Evolutionary conservation across 768 basidiomycete species (phyloP).

Genomic region (Sistotremastrum suecicum): DNA sequence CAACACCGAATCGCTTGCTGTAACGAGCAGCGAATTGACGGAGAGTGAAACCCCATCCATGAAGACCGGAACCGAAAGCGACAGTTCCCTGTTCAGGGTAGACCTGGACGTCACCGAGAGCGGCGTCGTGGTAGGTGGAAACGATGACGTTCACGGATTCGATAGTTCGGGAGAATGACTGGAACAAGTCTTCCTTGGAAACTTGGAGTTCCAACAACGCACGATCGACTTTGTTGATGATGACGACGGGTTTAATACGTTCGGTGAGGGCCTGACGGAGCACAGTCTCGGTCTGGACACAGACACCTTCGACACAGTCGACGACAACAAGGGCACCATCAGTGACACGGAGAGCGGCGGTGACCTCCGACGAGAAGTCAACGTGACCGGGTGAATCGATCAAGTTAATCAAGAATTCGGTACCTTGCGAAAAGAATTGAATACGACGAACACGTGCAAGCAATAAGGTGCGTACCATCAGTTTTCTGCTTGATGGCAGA

Average conservation of each 20-base stretch:
- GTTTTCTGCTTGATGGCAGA: conserved; percentile 87
- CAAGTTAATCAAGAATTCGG: conserved; percentile 98
- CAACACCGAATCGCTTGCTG: conserved; percentile 97
- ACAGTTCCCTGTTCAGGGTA: conserved; percentile 98
- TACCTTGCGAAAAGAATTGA: conserved; percentile 31
- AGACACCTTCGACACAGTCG: conserved; percentile 98
- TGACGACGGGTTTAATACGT: conserved; percentile 98
- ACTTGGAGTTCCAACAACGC: conserved; percentile 98
- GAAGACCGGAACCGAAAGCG: conserved; percentile 97
- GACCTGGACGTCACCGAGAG: conserved; percentile 96
- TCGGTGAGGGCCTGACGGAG: conserved; percentile 93
- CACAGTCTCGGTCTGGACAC: conserved; percentile 99
- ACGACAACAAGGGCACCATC: conserved; percentile 99
- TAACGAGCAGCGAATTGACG: conserved; percentile 93
- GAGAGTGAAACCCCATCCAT: conserved; percentile 99
- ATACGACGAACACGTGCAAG: conserved; percentile 5
- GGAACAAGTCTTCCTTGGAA: conserved; percentile 91
- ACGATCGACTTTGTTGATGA: conserved; percentile 99
- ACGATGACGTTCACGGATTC: conserved; percentile 98
- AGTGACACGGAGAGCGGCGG: conserved; percentile 98
- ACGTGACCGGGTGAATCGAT: conserved; percentile 99
- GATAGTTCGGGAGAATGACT: conserved; percentile 94
- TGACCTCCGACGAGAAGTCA: conserved; percentile 99
- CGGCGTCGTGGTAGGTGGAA: conserved; percentile 88
- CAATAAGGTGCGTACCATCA: conserved; percentile 39